Percentiles rank a stretch among this genome's conserved stretches.
Conservation (phyloP, 2,329 filamentous ascomycete genomes). For the Parafenestella ontariensis region DNA sequence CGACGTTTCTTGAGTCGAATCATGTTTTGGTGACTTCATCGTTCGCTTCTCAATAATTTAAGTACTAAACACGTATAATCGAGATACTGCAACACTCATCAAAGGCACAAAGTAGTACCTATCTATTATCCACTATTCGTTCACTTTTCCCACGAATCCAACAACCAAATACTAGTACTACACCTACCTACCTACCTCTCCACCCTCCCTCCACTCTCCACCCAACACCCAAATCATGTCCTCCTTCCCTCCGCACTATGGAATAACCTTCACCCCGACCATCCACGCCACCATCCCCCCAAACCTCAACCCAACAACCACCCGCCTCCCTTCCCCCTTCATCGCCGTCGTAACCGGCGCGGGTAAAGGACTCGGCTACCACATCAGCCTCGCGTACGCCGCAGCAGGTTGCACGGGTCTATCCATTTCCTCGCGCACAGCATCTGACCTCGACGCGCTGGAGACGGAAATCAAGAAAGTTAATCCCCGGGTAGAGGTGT, state of each 20-base stretch:
- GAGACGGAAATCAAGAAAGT: constrained; percentile 10
- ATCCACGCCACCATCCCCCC: constrained; percentile 60
- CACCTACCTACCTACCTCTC: not conserved
- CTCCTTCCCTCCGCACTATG: constrained; percentile 13
- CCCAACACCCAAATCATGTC: not conserved
- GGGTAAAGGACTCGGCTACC: constrained; percentile 61
- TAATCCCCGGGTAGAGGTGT: constrained; percentile 45
- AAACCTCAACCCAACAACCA: constrained; percentile 54
- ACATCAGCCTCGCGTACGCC: constrained; percentile 62
- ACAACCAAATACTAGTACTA: too few relatives aligned
- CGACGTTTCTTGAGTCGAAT: too few relatives aligned
- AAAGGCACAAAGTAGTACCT: too few relatives aligned
- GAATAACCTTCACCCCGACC: constrained; percentile 17
- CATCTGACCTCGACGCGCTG: constrained; percentile 17
- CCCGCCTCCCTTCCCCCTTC: constrained; percentile 23
- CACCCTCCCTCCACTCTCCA: not conserved
- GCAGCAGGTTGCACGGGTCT: constrained; percentile 61
- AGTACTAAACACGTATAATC: too few relatives aligned
- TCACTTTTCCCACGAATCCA: too few relatives aligned
- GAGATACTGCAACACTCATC: too few relatives aligned
- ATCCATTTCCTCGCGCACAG: constrained; percentile 51
- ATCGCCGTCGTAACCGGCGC: constrained; percentile 62
- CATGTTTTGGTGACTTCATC: not conserved
- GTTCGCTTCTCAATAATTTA: too few relatives aligned
- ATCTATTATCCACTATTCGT: too few relatives aligned